Conservation (phyloP, 129 eudicot species). For the Flaveria sonorensis region DNA sequence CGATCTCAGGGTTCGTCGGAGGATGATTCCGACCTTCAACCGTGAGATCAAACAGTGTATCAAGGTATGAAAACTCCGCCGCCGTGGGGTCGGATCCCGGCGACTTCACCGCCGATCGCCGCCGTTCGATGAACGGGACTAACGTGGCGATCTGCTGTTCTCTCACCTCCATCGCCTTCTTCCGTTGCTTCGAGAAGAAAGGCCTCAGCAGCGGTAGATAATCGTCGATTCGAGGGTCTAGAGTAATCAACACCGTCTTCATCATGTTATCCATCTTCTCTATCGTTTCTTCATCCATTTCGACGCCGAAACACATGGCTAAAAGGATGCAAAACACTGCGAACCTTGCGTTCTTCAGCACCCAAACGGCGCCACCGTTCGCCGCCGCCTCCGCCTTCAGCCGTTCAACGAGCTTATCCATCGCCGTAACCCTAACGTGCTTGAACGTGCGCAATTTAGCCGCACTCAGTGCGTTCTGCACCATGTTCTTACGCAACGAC, state of each 20-base stretch:
- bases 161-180: conserved; percentile 48
- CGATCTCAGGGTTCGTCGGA: conserved; percentile 58
- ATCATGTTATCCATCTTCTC: conserved; percentile 67
- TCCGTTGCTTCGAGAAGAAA: conserved; percentile 64
- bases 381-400: conserved; percentile 51
- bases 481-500: conserved; percentile 73
- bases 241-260: conserved; percentile 61
- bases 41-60: conserved; percentile 59
- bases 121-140: conserved; percentile 56
- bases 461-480: conserved; percentile 64
- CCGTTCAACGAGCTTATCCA: conserved; percentile 57
- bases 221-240: conserved; percentile 76
- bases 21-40: conserved; percentile 59
- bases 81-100: conserved; percentile 53
- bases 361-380: conserved; percentile 64
- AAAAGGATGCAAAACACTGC: conserved; percentile 67
- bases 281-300: conserved; percentile 61
- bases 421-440: conserved; percentile 43
- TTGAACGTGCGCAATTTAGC: conserved; percentile 47
- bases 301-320: conserved; percentile 79
- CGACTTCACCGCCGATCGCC: conserved; percentile 43
- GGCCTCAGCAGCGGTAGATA: conserved; percentile 60
- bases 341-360: conserved; percentile 63
- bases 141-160: conserved; percentile 56
- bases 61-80: conserved; percentile 66